Evolutionary conservation across 2,329 filamentous ascomycete species (phyloP).

Genomic region (Calonectria multiphialidica): DNA sequence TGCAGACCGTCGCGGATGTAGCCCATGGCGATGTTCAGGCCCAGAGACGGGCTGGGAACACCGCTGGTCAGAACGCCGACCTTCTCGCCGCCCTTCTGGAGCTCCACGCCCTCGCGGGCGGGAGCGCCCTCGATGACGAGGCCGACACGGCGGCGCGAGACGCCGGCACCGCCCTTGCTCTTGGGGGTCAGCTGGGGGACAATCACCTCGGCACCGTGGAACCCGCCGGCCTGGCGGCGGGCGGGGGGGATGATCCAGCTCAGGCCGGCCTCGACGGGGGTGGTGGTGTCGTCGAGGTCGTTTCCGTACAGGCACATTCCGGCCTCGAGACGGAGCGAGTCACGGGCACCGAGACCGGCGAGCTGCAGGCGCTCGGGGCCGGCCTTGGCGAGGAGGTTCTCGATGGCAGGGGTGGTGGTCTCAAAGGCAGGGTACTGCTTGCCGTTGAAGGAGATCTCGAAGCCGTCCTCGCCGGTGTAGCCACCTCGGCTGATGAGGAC

Average conservation of each 20-base stretch:
- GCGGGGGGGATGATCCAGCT: conserved; percentile 88
- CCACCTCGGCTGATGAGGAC: conserved; percentile 85
- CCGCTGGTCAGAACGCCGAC: conserved; percentile 90
- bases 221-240: conserved; percentile 76
- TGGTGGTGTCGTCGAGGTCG: conserved; percentile 85
- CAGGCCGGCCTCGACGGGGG: conserved; percentile 68
- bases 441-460: conserved; percentile 86
- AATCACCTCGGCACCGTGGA: conserved; percentile 86
- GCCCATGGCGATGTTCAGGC: conserved; percentile 96
- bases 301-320: conserved; percentile 99
- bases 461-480: conserved; percentile 98
- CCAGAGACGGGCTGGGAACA: conserved; percentile 86
- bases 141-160: conserved; percentile 81
- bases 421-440: conserved; percentile 55
- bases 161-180: conserved; percentile 78
- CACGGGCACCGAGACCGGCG: conserved; percentile 89
- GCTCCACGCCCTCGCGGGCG: conserved; percentile 87
- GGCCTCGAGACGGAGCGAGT: conserved; percentile 93
- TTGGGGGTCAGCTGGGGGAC: conserved; percentile 80
- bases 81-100: conserved; percentile 74
- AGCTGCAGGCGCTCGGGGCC: conserved; percentile 75
- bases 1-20: conserved; percentile 86
- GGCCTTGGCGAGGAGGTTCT: conserved; percentile 76
- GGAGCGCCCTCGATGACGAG: conserved; percentile 87
- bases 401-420: conserved; percentile 67